Evolutionary conservation across 208 protist species (phyloP), one percentile per base, ranked within the genome.

Genomic region (Trypanosoma melophagium): DNA sequence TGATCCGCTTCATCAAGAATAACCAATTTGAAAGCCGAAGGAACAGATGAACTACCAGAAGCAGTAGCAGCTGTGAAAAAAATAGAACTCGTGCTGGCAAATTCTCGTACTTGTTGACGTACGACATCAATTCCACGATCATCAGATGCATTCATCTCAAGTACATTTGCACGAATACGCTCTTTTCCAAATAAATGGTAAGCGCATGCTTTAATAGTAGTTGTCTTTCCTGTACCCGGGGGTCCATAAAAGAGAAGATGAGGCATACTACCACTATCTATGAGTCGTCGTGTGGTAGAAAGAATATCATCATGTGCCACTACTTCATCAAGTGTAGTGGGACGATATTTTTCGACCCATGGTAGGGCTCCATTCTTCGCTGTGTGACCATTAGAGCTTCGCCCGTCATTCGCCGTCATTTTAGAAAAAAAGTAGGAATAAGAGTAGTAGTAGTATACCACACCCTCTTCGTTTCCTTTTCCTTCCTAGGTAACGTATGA

Each of bases 1-100:
- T 98, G 93, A 85, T 99, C 99, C 10, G 98, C 98, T 84, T 99
- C 99, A 80, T 99, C 99, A 3, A 99, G 89, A 24, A 99, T 96
- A 58, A 99, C 97, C 2, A 99, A 84, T 72, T 99, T 99, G 69
- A 97, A 97, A 25, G 69, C 73, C 2, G 74, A 22, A 9, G 69
- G 70, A 9, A 71, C 21, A 9, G 21, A 28, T 52, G 61, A 38
- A 31, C 5, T 35, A 1, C 52, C 42, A 44, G 58, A 40, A 61
- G 25, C 51, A 40, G 55, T 41, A 35, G 42, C 17, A 21, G 3
- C 44, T 50, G 79, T 69, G 25, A 83, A 89, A 70, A 99, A 99
- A 58, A 99, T 94, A 42, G 93, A 97, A 38, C 89, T 81, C 25
- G 98, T 99, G 60, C 90, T 97, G 14, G 98, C 96, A 83, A 99